Evolutionary conservation across 2,329 filamentous ascomycete species (phyloP), one percentile per base, ranked within the genome.

Genomic region (Lachnellula suecica): DNA sequence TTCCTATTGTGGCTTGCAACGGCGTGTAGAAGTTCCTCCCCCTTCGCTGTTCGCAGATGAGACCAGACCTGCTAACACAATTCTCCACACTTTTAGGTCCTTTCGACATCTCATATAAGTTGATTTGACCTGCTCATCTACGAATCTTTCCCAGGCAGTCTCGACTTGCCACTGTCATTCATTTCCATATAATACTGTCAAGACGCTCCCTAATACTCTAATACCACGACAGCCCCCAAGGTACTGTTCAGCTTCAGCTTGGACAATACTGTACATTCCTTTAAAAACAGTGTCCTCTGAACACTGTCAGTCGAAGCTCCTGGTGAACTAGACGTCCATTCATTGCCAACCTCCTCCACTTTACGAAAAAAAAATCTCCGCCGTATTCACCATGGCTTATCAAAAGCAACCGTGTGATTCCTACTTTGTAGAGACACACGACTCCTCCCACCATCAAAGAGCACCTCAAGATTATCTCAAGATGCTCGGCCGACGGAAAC

Each of bases 401-500:
- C 57, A 56, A 17, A 54, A 50, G 69, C 83, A 84, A 62, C 80
- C 82, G 50, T 88, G 85, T 69, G 84, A 87, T 59, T 84, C 79
- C 52, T 88, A 79, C 71, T 88, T 88, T 64, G 81, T 87, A 50
- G 85, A 88, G 63, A 77, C 76, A 57, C 78, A 80, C 46, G 77
- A 68, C 47, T 59, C 60, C 47, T 59, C 60, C 13, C 66, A 64
- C 49, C 58, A 62, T 29, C 57, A 61, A 25, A 57, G 52, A 42
- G 59, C 61, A 37, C 78, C 85, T 55, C 84, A 87, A 67, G 88
- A 94, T 65, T 85, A 89, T 56, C 83, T 87, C 62, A 90, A 87
- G 72, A 82, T 90, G 67, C 76, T 94, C 63, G 87, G 89, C 54
- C 85, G 88, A 67, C 85, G 93, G 73, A 85, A 86, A 65, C 93